Evolutionary conservation across 2,329 filamentous ascomycete genomes (phyloP).

Genomic region (Claviceps sp.): DNA sequence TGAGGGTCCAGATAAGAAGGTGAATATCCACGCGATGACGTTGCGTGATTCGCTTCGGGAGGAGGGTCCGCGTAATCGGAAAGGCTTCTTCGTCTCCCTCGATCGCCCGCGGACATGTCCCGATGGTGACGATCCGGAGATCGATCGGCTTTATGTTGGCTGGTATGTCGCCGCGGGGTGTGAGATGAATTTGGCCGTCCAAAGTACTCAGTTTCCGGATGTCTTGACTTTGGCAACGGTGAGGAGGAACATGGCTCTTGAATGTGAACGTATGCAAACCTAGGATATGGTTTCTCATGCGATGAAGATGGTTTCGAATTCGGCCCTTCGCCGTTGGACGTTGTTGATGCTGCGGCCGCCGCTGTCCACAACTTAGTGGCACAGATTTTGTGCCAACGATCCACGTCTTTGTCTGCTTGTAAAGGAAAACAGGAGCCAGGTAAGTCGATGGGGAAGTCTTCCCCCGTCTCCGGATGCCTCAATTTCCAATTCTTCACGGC

Average conservation of each 20-base stretch:
- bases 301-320: constrained; percentile 11
- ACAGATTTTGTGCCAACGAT: constrained; percentile 73
- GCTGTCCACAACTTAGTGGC: constrained; percentile 56
- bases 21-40: constrained; percentile 15
- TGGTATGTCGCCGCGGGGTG: constrained; percentile 23
- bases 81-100: constrained; percentile 34
- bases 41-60: constrained; percentile 14
- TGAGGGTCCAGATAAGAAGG: constrained; percentile 23
- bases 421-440: constrained; percentile 54
- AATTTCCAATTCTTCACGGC: constrained; percentile 69
- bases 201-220: constrained; percentile 20
- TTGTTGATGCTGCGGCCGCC: constrained; percentile 34
- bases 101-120: constrained; percentile 26
- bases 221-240: constrained; percentile 14
- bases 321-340: constrained; percentile 6
- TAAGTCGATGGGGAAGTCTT: constrained; percentile 48
- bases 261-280: constrained; percentile 24
- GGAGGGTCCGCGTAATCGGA: constrained; percentile 33
- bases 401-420: constrained; percentile 64
- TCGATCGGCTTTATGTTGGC: constrained; percentile 18
- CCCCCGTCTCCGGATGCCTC: constrained; percentile 59
- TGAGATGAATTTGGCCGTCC: constrained; percentile 27
- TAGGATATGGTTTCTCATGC: constrained; percentile 21
- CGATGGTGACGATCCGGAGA: constrained; percentile 23
- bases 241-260: constrained; percentile 16